Conservation (phyloP, 108 stramenopile genomes). For the Bacterosira constricta region DNA sequence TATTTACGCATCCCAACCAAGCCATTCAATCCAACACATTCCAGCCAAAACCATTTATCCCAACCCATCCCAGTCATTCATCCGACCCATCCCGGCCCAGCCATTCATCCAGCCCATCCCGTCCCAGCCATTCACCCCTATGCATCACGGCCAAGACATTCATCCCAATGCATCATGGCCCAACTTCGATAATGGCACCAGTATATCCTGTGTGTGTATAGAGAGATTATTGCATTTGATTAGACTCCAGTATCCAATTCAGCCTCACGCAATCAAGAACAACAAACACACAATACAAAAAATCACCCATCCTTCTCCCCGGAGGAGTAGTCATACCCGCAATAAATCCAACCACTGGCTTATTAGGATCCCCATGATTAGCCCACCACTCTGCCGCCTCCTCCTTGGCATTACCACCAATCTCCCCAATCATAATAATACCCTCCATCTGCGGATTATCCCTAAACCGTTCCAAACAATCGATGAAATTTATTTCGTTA, state of each 20-base stretch:
- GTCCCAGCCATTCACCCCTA: too few relatives aligned
- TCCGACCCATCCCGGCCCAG: too few relatives aligned
- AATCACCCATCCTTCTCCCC: conserved; percentile 93
- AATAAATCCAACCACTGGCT: conserved; percentile 99
- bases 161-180: too few relatives aligned
- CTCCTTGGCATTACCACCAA: conserved; percentile 97
- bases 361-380: conserved; percentile 93
- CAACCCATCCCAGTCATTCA: too few relatives aligned
- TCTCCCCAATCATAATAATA: conserved; percentile 99
- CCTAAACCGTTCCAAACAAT: conserved; percentile 96
- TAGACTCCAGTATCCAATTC: too few relatives aligned
- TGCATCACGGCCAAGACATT: too few relatives aligned
- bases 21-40: too few relatives aligned
- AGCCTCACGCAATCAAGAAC: too few relatives aligned
- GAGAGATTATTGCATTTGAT: neutral
- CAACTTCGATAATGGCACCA: conserved; percentile 97
- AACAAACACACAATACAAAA: neutral
- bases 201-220: conserved; percentile 75
- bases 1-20: too few relatives aligned
- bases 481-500: conserved; percentile 99
- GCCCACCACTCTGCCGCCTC: conserved; percentile 98
- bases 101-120: too few relatives aligned
- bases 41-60: too few relatives aligned
- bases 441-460: conserved; percentile 98
- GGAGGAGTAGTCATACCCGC: conserved; percentile 98